A percentile compares a stretch with the other conserved stretches of the same genome.
phyloP scores from a whole-genome alignment of 2,329 filamentous ascomycete species.

The Talaromyces sp. region DNA sequence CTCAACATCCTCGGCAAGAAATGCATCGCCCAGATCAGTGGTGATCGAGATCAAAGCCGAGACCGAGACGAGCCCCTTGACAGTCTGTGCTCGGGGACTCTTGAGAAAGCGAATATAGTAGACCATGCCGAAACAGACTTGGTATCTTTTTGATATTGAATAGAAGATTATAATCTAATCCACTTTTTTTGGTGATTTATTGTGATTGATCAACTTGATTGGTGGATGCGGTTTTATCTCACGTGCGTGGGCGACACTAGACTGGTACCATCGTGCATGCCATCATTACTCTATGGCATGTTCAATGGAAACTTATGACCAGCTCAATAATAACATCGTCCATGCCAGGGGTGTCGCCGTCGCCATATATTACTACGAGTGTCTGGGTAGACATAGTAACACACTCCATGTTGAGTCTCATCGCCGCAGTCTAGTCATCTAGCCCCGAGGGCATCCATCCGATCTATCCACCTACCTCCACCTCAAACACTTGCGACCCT shows the following conservation, averaged over 20 bases:
- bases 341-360: neutral
- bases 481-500: neutral
- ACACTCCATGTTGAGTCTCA: neutral
- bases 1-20: slow-evolving; percentile 47
- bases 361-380: neutral
- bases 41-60: slow-evolving; percentile 60
- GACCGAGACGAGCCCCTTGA: slow-evolving; percentile 43
- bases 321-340: neutral
- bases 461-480: neutral
- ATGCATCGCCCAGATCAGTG: slow-evolving; percentile 65
- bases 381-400: neutral
- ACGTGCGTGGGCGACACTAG: slow-evolving; percentile 7
- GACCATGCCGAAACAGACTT: slow-evolving; percentile 39
- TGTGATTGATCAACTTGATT: neutral
- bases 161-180: neutral
- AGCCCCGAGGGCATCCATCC: neutral
- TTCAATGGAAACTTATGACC: neutral
- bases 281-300: slow-evolving; percentile 1
- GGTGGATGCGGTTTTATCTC: slow-evolving; percentile 9
- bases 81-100: slow-evolving; percentile 49
- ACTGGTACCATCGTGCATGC: neutral
- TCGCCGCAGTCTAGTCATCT: neutral
- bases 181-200: neutral
- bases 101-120: slow-evolving; percentile 68
- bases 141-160: no score